Percentiles rank a stretch among this genome's conserved stretches.
Evolutionary conservation across 164 flowering plant species (phyloP).

Genomic region (Kalanchoe fedtschenkoi): DNA sequence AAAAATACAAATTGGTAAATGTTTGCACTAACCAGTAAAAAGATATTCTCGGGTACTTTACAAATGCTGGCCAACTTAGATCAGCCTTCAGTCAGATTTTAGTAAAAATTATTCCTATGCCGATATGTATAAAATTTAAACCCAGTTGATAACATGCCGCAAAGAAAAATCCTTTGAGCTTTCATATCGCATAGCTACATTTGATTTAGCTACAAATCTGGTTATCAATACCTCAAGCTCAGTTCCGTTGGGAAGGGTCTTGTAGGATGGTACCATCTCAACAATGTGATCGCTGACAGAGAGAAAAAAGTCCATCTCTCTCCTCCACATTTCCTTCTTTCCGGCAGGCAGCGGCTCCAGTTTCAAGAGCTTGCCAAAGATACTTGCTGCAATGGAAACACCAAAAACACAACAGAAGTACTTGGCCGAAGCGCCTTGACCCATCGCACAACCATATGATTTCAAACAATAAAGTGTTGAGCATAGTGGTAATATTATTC

Average conservation of each 20-base stretch:
- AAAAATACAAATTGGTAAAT: no score
- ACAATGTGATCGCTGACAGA: conserved; percentile 86
- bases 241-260: conserved; percentile 79
- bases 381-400: conserved; percentile 38
- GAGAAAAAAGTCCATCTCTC: conserved; percentile 92
- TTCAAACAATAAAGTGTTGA: no score
- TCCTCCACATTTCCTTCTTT: conserved; percentile 84
- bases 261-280: conserved; percentile 83
- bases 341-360: conserved; percentile 67
- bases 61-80: no score
- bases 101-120: no score
- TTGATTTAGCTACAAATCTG: not conserved
- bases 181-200: no score
- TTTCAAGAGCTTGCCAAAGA: conserved; percentile 92
- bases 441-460: not conserved
- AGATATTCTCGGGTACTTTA: no score
- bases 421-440: not conserved
- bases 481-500: no score
- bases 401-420: not conserved
- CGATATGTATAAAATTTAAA: no score
- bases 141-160: no score
- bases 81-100: no score
- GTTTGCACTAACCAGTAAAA: no score
- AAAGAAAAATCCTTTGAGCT: no score
- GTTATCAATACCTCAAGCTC: conserved; percentile 60